A percentile compares a stretch with the other conserved stretches of the same genome.
Evolutionary conservation across 2,329 filamentous ascomycete genomes (phyloP).

Genomic region (Apiospora arundinis): DNA sequence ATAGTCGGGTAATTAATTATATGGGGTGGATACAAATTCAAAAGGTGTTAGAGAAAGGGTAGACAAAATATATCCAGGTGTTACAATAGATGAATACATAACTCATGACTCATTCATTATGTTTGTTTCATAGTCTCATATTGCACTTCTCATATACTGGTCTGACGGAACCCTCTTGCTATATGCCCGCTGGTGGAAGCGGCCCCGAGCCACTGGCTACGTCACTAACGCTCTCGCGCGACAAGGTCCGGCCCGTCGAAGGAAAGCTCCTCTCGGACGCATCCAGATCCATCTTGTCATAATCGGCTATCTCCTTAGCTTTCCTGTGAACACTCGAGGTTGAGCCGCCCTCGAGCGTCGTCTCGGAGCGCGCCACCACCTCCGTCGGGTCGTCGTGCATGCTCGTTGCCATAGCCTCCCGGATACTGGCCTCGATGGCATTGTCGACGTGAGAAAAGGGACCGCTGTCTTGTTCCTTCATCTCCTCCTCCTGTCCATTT

Average conservation of each 20-base stretch:
- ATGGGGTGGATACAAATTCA: not conserved
- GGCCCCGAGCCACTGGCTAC: conserved; percentile 1
- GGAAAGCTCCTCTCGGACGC: conserved; percentile 8
- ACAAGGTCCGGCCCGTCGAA: not conserved
- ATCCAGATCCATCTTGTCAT: conserved; percentile 13
- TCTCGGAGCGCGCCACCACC: conserved; percentile 20
- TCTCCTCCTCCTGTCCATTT: conserved; percentile 6
- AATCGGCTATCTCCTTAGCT: conserved; percentile 32
- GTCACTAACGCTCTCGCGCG: conserved; percentile 6
- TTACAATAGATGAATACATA: conserved; percentile 3
- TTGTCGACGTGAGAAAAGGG: conserved; percentile 31
- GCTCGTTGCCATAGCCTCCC: conserved; percentile 40
- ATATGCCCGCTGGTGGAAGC: not conserved
- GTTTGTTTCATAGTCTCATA: conserved; percentile 19
- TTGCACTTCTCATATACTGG: conserved; percentile 24
- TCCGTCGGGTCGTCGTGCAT: conserved; percentile 28
- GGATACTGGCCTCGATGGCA: conserved; percentile 37
- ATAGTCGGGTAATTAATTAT: too few relatives aligned
- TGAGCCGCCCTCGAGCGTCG: conserved; percentile 14
- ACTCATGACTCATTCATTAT: not conserved
- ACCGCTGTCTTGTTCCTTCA: not conserved
- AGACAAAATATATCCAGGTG: not conserved
- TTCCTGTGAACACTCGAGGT: conserved; percentile 26
- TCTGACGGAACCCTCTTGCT: conserved; percentile 16
- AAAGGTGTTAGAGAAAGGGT: not conserved